Base-by-base conservation (phyloP, 2,329 filamentous ascomycete genomes). In the Penicillium freii region DNA sequence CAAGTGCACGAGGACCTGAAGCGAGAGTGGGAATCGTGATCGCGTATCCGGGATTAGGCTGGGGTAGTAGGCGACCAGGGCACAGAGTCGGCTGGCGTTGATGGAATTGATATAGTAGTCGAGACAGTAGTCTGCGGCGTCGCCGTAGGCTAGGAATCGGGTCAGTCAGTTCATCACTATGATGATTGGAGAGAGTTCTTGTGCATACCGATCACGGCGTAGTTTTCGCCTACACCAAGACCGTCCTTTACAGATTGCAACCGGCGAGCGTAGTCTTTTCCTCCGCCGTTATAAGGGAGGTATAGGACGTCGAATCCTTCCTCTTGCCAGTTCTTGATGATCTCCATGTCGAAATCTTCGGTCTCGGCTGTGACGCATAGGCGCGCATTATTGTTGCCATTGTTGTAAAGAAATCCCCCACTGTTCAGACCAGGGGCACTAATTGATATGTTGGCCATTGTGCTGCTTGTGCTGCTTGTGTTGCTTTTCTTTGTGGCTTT, bases 1-100 rank as follows among this genome's bases (percentile, higher is more conserved):
- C 0, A 88, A 79, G 69, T 88, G 85, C 0, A 86, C 81, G 7
- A 85, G 70, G 1, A 87, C 78, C 23, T 76, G 75, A 3, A 81
- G 60, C 17, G 64, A 70, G 36, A 66, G 66, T 17, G 77, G 69
- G 60, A 75, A 75, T 29, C 62, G 61, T 15, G 66, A 66, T 44
- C 72, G 68, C 0, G 79, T 78, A 39, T 80, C 76, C 0, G 86
- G 84, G 52, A 87, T 82, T 15, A 77, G 73, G 40, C 80, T 77
- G 0, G 86, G 86, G 62, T 88, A 88, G 75, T 87, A 88, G 19
- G 84, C 84, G 25, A 87, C 75, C 2, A 88, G 75, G 0, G 82
- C 83, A 59, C 80, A 81, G 13, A 88, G 79, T 6, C 73, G 64
- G 49, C 69, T 72, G 54, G 82, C 81, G 36, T 83, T 80, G 51